phyloP scores from a whole-genome alignment of 2,329 filamentous ascomycete genomes.

The Fusarium goolgardi region DNA sequence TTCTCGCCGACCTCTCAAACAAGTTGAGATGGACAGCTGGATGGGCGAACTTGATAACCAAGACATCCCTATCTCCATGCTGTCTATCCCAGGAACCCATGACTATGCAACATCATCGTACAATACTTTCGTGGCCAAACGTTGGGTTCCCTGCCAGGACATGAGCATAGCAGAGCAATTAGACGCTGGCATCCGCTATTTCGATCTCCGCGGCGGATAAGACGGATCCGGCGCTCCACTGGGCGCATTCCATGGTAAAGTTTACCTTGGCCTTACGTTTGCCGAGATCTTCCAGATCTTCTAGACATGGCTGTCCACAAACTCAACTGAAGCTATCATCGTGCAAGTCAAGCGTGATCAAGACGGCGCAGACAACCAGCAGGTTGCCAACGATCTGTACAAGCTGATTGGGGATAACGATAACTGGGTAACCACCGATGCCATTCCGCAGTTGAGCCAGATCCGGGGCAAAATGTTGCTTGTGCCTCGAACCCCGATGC shows the following conservation, averaged over 20 bases:
- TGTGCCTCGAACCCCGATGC: background rate
- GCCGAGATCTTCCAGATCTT: background rate
- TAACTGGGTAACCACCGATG: background rate
- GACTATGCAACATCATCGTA: background rate
- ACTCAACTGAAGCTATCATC: background rate
- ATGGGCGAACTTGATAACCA: background rate
- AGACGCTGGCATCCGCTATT: background rate
- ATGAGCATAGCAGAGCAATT: background rate
- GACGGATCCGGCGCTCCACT: background rate
- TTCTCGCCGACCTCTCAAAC: background rate
- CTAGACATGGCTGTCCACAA: background rate
- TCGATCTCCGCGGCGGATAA: background rate
- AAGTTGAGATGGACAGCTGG: background rate
- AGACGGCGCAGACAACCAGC: background rate
- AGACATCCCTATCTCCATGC: background rate
- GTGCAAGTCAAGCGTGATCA: background rate
- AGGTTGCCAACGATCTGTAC: background rate
- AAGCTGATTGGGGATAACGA: background rate
- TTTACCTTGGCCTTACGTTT: background rate
- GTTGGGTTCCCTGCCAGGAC: background rate
- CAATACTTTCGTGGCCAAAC: no score
- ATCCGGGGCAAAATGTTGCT: background rate
- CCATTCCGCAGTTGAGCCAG: background rate
- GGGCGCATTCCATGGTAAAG: background rate
- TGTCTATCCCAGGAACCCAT: background rate